phyloP scores from a whole-genome alignment of 192 early-diverging fungal species.

The Cladochytrium replicatum region DNA sequence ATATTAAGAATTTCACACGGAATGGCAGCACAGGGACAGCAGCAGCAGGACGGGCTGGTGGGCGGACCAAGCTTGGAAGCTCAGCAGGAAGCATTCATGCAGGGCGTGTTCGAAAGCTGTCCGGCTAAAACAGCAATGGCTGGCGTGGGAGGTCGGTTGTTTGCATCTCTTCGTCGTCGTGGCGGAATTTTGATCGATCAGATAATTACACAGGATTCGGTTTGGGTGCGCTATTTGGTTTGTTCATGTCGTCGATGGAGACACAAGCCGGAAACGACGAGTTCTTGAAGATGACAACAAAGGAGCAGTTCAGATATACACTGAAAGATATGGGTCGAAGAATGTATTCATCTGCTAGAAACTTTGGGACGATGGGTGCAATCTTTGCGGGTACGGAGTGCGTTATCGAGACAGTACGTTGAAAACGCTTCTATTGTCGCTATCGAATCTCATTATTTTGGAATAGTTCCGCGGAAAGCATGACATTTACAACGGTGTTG shows the following conservation, averaged over 20 bases:
- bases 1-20: no score
- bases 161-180: constrained; percentile 1
- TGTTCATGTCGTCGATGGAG: constrained; percentile 87
- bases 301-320: constrained; percentile 75
- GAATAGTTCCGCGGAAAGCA: constrained; percentile 84
- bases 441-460: not conserved
- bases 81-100: no score
- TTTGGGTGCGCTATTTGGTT: constrained; percentile 79
- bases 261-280: constrained; percentile 23
- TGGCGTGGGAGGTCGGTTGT: constrained; percentile 14
- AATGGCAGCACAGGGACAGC: no score
- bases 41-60: no score
- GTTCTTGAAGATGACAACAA: constrained; percentile 57
- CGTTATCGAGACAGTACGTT: constrained; percentile 74
- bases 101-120: no score
- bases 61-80: no score
- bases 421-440: not conserved
- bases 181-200: not conserved
- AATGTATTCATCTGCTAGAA: constrained; percentile 77
- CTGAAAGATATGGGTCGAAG: constrained; percentile 80
- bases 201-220: constrained; percentile 54
- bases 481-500: constrained; percentile 82
- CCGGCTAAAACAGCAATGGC: constrained; percentile 25
- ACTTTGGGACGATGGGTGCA: constrained; percentile 85
- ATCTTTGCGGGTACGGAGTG: constrained; percentile 92